Base-by-base conservation (phyloP, 495 filamentous ascomycete species). In the Neurospora tetrasperma region DNA sequence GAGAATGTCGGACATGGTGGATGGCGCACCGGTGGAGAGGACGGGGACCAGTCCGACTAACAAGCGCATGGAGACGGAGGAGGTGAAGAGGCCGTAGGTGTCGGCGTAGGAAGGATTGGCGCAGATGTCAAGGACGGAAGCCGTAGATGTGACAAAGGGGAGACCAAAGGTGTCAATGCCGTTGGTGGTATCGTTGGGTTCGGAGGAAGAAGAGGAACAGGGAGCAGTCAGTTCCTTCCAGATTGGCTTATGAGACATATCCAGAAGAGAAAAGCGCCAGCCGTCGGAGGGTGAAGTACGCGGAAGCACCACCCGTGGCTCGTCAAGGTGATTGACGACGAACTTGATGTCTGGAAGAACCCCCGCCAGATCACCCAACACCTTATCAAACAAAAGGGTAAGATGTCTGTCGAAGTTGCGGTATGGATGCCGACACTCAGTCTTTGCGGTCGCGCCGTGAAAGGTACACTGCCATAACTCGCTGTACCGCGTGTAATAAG, bases 281-380 rank as follows among this genome's bases (percentile, higher is more conserved):
- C 23, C 42, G 16, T 2, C 2, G 9, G n/a, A 16, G n/a, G 4
- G 1, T 31, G 2, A 11, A 71, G 74, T 0, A 31, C 2, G 27
- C 27, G 90, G 88, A 4, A 93, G 80, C 18, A 93, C 79, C 5
- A 95, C 89, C 5, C 90, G 83, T 27, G 90, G 90, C 76, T 94
- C 93, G 76, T 96, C 92, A 72, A 94, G 89, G 12, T 88, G 83
- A 78, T 95, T 96, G 78, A 94, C 90, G 0, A 90, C 88, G 62
- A 96, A 79, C 73, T 91, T 88, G 86, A 94, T 90, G 75, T 94
- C 88, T 0, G 92, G 93, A 41, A 93, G 79, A 71, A 84, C 85
- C 59, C 87, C 76, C 4, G 85, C 82, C 76, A 94, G 90, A 1
- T 84, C 79, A n/a, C 84, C 78, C 72, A 94, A 84, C 85, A 93